Evolutionary conservation across 1,284 basidiomycete genomes (phyloP), one percentile per base, ranked within the genome.

Genomic region (Cryptococcus deneoformans): DNA sequence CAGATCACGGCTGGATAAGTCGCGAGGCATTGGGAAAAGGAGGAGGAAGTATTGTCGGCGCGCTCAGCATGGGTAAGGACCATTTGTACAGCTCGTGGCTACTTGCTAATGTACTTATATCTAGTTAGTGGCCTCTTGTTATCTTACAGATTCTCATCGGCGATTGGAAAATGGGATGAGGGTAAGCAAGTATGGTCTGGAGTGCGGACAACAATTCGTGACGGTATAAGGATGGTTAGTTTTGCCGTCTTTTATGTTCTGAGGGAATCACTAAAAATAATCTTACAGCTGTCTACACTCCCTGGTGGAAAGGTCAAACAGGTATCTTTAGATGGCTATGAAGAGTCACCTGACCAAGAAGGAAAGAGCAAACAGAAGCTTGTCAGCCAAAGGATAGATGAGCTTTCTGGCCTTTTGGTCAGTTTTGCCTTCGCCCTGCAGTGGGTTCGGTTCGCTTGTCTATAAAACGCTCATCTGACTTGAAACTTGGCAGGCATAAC

Each of bases 391-490:
- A 45, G 65, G 20, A 59, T 67, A 5, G 71, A 76, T 37, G 77
- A 78, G 58, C 62, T 78, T 1, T 58, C 70, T 8, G 71, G 71
- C 1, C 53, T 77, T 9, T 45, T 77, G 2, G 70, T 74, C 0
- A 73, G 70, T 11, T 78, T 77, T 52, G 71, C 72, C 1, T 73
- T 77, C 39, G 74, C 77, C 1, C 54, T 78, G 37, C 76, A 77
- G 68, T 74, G 48, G 46, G 69, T 67, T 5, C 35, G 24, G 4
- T 20, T 29, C 36, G 14, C 34, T 20, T 29, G 34, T 48, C 36
- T 10, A 24, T 46, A 20, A 24, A 29, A 34, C 20, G 10, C 45
- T 38, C 24, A 40, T 24, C 53, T 58, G 39, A 58, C 29, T 29
- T 46, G 42, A 57, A 6, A 1, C 37, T 42, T 11, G 45, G 20